Percentiles rank a stretch among this genome's conserved stretches.
Conservation (phyloP, 169 alveolate genomes). For the Cryptosporidium canis region DNA sequence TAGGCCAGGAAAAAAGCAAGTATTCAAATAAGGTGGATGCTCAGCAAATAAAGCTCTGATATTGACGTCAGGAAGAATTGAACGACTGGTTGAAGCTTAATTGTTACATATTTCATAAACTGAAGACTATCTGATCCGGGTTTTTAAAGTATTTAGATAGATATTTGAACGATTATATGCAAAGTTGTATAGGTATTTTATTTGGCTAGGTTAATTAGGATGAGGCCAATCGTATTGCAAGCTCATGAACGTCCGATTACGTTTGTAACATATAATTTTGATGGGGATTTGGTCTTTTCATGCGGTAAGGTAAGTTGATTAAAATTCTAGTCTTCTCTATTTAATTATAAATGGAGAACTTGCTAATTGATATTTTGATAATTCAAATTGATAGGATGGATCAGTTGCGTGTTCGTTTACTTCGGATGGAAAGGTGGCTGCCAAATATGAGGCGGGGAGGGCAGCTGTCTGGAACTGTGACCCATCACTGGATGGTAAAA, state of each 20-base stretch:
- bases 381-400: conserved; percentile 79
- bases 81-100: background rate
- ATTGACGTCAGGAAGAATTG: background rate
- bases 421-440: conserved; percentile 77
- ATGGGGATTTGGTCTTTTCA: conserved; percentile 89
- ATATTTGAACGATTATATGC: background rate
- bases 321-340: background rate
- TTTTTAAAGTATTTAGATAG: background rate
- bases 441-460: conserved; percentile 87
- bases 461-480: conserved; percentile 90
- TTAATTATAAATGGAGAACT: background rate
- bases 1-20: background rate
- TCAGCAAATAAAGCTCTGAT: background rate
- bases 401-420: conserved; percentile 67
- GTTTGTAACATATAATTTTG: conserved; percentile 86
- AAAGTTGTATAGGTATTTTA: background rate
- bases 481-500: conserved; percentile 84
- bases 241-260: conserved; percentile 91
- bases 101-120: background rate
- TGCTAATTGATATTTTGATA: background rate
- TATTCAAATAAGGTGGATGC: background rate
- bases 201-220: conserved; percentile 5
- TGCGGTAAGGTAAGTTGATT: conserved; percentile 86
- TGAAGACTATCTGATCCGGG: background rate
- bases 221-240: conserved; percentile 86